Percentiles rank a stretch among this genome's conserved stretches.
Conservation (phyloP, 1,284 basidiomycete species). For the Cutaneotrichosporon dermatis region DNA sequence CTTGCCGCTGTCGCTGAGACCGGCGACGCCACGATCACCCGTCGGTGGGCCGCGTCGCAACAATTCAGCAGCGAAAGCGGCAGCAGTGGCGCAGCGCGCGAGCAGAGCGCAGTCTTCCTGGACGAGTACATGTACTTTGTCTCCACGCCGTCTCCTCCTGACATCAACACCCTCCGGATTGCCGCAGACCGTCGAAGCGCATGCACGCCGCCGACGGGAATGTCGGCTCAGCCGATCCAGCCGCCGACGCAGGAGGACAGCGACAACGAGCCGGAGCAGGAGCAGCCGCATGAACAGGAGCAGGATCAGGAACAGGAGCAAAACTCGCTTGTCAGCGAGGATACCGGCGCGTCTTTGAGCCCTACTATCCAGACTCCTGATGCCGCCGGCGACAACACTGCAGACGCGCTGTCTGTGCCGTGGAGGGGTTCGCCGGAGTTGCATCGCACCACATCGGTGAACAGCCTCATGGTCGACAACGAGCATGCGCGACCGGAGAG, state of each 20-base stretch:
- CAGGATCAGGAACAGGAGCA: background rate
- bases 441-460: background rate
- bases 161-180: background rate
- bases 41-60: too few relatives aligned
- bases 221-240: too few relatives aligned
- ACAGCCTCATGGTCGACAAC: background rate
- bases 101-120: background rate
- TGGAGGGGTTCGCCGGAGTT: background rate
- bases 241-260: too few relatives aligned
- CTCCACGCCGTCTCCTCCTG: background rate
- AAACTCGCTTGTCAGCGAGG: background rate
- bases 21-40: background rate
- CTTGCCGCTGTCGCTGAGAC: background rate
- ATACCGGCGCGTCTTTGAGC: background rate
- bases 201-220: background rate
- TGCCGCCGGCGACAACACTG: background rate
- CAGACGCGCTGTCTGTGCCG: background rate
- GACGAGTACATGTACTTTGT: conserved; percentile 4
- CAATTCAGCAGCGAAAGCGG: too few relatives aligned
- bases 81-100: background rate
- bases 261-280: background rate
- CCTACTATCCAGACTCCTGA: conserved; percentile 1
- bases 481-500: background rate
- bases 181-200: background rate
- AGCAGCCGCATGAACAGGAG: background rate